Evolutionary conservation across 106 monocot species (phyloP).

Genomic region (Vanilla planifolia): DNA sequence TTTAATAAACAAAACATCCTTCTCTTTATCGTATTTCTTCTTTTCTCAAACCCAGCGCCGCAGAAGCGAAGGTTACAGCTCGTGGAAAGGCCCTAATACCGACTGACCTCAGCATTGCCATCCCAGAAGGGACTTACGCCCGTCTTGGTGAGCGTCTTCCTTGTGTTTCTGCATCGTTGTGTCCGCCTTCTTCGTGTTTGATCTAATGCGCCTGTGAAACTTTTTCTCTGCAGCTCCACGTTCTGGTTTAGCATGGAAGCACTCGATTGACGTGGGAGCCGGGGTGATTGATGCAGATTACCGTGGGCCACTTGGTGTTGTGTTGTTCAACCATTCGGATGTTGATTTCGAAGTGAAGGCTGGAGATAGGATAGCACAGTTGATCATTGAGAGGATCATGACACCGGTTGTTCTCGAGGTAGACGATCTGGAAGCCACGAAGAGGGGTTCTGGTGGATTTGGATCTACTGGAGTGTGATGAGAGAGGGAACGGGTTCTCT

Average conservation of each 20-base stretch:
- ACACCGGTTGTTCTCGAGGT: conserved; percentile 62
- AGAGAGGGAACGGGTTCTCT: no score
- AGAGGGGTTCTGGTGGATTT: conserved; percentile 63
- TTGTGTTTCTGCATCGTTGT: background rate
- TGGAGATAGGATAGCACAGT: conserved; percentile 69
- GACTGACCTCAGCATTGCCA: conserved; percentile 86
- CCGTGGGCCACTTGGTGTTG: conserved; percentile 58
- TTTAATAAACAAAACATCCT: background rate
- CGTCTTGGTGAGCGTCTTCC: conserved; percentile 47
- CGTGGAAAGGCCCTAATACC: conserved; percentile 68
- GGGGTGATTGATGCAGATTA: conserved; percentile 91
- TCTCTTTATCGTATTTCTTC: background rate
- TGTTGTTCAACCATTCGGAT: conserved; percentile 82
- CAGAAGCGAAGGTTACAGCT: conserved; percentile 47
- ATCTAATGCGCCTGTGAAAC: conserved; percentile 19
- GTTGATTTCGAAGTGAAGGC: conserved; percentile 64
- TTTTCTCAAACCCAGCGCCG: conserved; percentile 33
- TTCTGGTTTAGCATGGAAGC: conserved; percentile 87
- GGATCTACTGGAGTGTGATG: conserved; percentile 76
- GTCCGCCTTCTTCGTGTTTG: conserved; percentile 7
- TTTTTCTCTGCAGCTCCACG: conserved; percentile 45
- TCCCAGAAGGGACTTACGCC: conserved; percentile 68
- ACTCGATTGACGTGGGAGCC: conserved; percentile 78
- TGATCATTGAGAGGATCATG: conserved; percentile 70
- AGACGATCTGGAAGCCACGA: conserved; percentile 52